phyloP scores from a whole-genome alignment of 2,329 filamentous ascomycete species.

The Metarhizium robertsii region DNA sequence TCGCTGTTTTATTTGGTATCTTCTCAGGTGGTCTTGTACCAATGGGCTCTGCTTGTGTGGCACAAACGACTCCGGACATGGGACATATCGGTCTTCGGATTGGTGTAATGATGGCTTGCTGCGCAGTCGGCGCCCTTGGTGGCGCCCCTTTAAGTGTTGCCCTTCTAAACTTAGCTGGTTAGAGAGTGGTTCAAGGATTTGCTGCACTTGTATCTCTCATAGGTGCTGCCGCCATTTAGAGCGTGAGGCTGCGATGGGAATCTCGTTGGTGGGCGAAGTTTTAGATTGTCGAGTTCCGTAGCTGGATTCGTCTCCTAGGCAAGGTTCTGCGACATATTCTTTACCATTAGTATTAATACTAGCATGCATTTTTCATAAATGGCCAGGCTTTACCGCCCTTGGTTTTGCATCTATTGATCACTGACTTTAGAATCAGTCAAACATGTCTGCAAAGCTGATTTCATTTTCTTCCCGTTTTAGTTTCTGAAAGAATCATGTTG shows the following conservation, averaged over 20 bases:
- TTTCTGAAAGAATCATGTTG: no score
- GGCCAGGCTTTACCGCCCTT: no score
- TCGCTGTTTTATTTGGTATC: constrained; percentile 19
- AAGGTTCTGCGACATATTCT: background rate
- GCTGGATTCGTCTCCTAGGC: background rate
- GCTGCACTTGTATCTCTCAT: constrained; percentile 3
- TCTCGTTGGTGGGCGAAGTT: constrained; percentile 5
- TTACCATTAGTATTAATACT: background rate
- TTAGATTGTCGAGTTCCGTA: background rate
- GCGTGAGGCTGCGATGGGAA: constrained; percentile 9
- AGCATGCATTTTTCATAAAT: no score
- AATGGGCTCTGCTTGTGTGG: constrained; percentile 20
- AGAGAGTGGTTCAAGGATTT: constrained; percentile 10
- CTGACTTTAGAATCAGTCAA: no score
- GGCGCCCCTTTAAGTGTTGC: constrained; percentile 15
- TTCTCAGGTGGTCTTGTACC: constrained; percentile 25
- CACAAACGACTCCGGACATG: constrained; percentile 20
- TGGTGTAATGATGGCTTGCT: constrained; percentile 22
- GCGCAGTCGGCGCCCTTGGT: constrained; percentile 15
- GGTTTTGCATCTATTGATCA: no score
- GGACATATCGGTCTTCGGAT: constrained; percentile 20
- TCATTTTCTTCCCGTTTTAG: no score
- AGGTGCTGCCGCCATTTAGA: constrained; percentile 9
- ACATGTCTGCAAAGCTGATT: no score
- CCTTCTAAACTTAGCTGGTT: constrained; percentile 9